A percentile compares a stretch with the other conserved stretches of the same genome.
Evolutionary conservation across 75 land plant species (phyloP).

Genomic region (Selaginella moellendorffii): DNA sequence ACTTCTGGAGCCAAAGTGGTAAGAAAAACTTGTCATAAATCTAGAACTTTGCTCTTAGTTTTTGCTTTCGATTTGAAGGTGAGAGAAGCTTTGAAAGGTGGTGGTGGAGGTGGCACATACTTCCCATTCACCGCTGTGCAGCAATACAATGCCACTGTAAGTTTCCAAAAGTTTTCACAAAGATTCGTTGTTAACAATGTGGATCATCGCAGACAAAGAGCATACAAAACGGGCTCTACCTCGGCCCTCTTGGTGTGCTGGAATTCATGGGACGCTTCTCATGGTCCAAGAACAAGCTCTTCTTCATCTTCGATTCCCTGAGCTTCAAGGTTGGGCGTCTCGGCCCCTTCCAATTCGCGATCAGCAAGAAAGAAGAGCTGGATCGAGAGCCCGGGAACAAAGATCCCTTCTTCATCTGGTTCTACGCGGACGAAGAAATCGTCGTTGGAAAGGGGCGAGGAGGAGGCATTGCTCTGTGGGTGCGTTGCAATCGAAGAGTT

Average conservation of each 20-base stretch:
- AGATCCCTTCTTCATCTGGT: slow-evolving; percentile 95
- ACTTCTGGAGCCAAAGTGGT: slow-evolving; percentile 47
- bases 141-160: slow-evolving; percentile 77
- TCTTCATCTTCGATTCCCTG: slow-evolving; percentile 58
- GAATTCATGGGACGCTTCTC: slow-evolving; percentile 72
- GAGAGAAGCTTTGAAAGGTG: slow-evolving; percentile 20
- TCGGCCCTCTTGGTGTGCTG: slow-evolving; percentile 65
- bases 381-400: slow-evolving; percentile 53
- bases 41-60: background rate
- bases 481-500: slow-evolving; percentile 62
- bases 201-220: slow-evolving; percentile 41
- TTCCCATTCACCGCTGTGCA: slow-evolving; percentile 91
- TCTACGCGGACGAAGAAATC: slow-evolving; percentile 86
- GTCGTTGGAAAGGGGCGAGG: slow-evolving; percentile 88
- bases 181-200: background rate
- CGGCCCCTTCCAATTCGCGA: slow-evolving; percentile 52
- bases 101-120: slow-evolving; percentile 39
- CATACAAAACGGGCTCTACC: slow-evolving; percentile 82
- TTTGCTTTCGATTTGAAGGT: slow-evolving; percentile 14
- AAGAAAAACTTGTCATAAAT: background rate
- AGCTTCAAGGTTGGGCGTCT: slow-evolving; percentile 64
- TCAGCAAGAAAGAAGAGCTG: slow-evolving; percentile 38
- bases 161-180: slow-evolving; percentile 9
- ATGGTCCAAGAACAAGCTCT: slow-evolving; percentile 61
- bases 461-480: slow-evolving; percentile 93